Conservation (phyloP, 2,329 filamentous ascomycete species). For the Exophiala sp. region DNA sequence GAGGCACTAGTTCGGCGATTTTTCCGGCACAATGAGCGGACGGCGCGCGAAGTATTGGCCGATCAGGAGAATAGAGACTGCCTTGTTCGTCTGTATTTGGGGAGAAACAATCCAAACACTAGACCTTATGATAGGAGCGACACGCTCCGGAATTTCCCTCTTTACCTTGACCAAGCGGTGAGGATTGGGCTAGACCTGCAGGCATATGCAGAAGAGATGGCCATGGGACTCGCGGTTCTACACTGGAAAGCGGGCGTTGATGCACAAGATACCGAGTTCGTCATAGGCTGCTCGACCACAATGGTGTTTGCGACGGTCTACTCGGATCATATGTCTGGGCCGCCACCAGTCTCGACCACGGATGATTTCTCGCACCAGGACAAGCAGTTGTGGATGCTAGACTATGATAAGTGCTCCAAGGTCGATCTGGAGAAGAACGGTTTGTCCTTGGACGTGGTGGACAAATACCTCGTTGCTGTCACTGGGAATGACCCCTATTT, state of each 20-base stretch:
- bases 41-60: slow-evolving; percentile 2
- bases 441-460: not conserved
- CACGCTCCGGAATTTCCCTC: slow-evolving; percentile 19
- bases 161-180: slow-evolving; percentile 18
- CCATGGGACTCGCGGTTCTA: slow-evolving; percentile 16
- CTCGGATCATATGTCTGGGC: not conserved
- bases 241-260: slow-evolving; percentile 19
- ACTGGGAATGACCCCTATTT: slow-evolving; percentile 23
- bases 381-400: slow-evolving; percentile 19
- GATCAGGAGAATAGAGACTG: slow-evolving; percentile 14
- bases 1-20: slow-evolving; percentile 3
- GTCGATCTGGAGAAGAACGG: slow-evolving; percentile 4
- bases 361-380: slow-evolving; percentile 9
- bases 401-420: slow-evolving; percentile 13
- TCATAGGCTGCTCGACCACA: slow-evolving; percentile 12
- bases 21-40: slow-evolving; percentile 1
- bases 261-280: slow-evolving; percentile 20
- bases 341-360: slow-evolving; percentile 3
- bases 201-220: slow-evolving; percentile 20
- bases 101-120: slow-evolving; percentile 6
- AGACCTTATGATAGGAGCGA: slow-evolving; percentile 8
- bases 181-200: slow-evolving; percentile 12
- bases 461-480: slow-evolving; percentile 18
- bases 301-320: not conserved
- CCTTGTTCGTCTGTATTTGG: slow-evolving; percentile 2